Evolutionary conservation across 1,284 basidiomycete species (phyloP).

Genomic region (Moesziomyces parantarcticus): DNA sequence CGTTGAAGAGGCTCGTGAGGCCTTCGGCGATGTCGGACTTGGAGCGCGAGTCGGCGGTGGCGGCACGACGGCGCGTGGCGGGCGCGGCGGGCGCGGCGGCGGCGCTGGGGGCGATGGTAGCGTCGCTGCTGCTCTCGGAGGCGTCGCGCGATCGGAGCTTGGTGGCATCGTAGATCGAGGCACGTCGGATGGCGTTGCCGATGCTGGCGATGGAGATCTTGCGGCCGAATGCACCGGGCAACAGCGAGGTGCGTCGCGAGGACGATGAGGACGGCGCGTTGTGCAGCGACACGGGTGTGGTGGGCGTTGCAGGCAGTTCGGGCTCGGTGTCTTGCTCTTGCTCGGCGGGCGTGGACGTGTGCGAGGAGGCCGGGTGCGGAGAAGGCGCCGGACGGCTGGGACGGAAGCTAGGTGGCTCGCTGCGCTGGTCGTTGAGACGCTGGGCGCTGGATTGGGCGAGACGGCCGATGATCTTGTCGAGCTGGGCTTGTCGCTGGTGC

Average conservation of each 20-base stretch:
- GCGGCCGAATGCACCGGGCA: constrained; percentile 20
- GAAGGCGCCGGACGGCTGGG: constrained; percentile 21
- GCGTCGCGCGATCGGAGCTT: constrained; percentile 25
- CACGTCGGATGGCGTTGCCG: constrained; percentile 32
- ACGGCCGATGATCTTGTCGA: constrained; percentile 35
- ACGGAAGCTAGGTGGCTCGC: constrained; percentile 25
- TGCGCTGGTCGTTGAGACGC: constrained; percentile 50
- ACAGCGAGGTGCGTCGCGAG: constrained; percentile 19
- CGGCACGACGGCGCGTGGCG: constrained; percentile 12
- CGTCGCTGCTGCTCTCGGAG: background rate
- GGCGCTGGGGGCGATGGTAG: too few relatives aligned
- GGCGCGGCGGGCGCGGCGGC: background rate
- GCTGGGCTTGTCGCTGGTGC: constrained; percentile 27
- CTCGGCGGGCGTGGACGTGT: background rate
- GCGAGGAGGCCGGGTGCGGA: constrained; percentile 5
- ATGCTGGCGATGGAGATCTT: constrained; percentile 43
- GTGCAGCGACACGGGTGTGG: constrained; percentile 15
- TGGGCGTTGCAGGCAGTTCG: constrained; percentile 21
- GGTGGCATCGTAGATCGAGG: constrained; percentile 34
- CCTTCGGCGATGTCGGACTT: constrained; percentile 38
- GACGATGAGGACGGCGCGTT: constrained; percentile 21
- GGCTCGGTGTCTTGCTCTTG: background rate
- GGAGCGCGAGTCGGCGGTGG: constrained; percentile 20
- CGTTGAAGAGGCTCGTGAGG: constrained; percentile 23
- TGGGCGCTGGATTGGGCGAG: constrained; percentile 25